Evolutionary conservation across 768 basidiomycete species (phyloP).

Genomic region (Pulveroboletus frians): DNA sequence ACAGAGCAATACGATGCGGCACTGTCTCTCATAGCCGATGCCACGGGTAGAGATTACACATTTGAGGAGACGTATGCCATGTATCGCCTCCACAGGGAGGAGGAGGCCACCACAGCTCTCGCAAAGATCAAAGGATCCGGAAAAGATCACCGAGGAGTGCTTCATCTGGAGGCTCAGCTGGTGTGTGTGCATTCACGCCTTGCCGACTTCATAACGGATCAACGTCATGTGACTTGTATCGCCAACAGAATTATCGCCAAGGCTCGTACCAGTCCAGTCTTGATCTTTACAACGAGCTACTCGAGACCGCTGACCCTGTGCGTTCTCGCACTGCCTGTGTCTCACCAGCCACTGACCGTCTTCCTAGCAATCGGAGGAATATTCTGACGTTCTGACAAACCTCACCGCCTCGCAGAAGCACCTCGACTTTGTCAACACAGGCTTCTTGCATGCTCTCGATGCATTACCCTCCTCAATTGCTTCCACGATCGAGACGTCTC

Average conservation of each 20-base stretch:
- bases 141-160: constrained; percentile 52
- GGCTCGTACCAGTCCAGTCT: constrained; percentile 70
- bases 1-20: constrained; percentile 77
- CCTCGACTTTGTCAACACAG: constrained; percentile 75
- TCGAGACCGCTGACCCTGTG: constrained; percentile 75
- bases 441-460: constrained; percentile 62
- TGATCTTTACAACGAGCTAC: constrained; percentile 73
- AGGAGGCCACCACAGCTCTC: constrained; percentile 57
- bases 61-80: constrained; percentile 81
- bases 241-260: constrained; percentile 65
- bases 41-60: constrained; percentile 19
- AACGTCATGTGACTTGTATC: constrained; percentile 8
- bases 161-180: constrained; percentile 85
- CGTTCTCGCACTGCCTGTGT: constrained; percentile 28
- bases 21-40: constrained; percentile 47
- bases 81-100: constrained; percentile 77
- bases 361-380: constrained; percentile 74
- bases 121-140: constrained; percentile 40
- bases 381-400: constrained; percentile 83
- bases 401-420: constrained; percentile 76
- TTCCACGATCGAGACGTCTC: constrained; percentile 53
- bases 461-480: constrained; percentile 48
- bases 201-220: constrained; percentile 20
- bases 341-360: constrained; percentile 1
- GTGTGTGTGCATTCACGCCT: constrained; percentile 40